Evolutionary conservation across 2,329 filamentous ascomycete species (phyloP), one percentile per base, ranked within the genome.

Genomic region (Aspergillus calidoustus): DNA sequence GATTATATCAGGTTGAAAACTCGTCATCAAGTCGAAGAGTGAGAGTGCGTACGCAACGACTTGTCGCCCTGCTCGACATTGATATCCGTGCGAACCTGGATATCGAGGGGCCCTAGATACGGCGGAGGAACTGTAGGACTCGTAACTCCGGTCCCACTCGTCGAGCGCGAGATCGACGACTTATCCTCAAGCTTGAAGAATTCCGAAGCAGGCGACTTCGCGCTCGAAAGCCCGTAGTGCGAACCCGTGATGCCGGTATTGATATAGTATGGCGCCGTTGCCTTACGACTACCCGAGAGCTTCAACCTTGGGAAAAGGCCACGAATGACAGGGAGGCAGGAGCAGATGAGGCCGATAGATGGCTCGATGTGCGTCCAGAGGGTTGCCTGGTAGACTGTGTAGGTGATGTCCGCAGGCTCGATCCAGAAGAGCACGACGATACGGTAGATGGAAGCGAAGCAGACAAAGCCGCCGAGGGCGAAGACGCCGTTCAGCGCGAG

Each of bases 341-440:
- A 73, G 49, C 71, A 76, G 41, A 76, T 75, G 4, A 77, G 59
- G 1, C 73, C 74, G 13, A 77, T 69, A 4, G 72, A 69, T 0
- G 74, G 72, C 62, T 77, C 74, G 38, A 76, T 67, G 13, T 76
- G 71, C 17, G 74, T 76, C 75, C 74, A 77, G 7, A 77, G 64
- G 0, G 71, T 71, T 9, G 73, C 70, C 59, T 74, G 66, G 61
- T 75, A 74, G 43, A 76, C 72, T 3, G 74, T 75, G 57, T 72
- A 77, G 1, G 73, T 76, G 17, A 70, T 67, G 47, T 77, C 74
- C 1, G 34, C 19, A 0, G 65, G 66, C 4, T 68, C 60, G 38
- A 75, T 72, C 66, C 69, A 75, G 61, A 74, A 75, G 17, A 76
- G 71, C 0, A 74, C 73, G 43, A 76, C 69, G 52, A 77, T 71